Evolutionary conservation across 495 filamentous ascomycete species (phyloP).

Genomic region (Talaromyces borbonicus): DNA sequence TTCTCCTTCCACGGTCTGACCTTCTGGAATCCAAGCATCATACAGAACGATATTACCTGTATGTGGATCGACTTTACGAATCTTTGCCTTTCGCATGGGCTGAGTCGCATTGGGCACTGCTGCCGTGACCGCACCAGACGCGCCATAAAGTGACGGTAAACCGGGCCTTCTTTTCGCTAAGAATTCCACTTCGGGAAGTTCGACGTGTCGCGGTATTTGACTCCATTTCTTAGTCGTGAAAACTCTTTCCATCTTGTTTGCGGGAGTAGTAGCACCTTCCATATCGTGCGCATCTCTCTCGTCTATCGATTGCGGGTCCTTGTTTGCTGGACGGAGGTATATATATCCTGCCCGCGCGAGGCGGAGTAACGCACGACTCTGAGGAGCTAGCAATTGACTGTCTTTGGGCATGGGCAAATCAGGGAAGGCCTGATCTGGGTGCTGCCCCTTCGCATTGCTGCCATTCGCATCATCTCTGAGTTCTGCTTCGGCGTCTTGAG

Average conservation of each 20-base stretch:
- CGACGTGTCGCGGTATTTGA: slow-evolving; percentile 63
- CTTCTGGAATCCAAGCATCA: slow-evolving; percentile 71
- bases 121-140: slow-evolving; percentile 33
- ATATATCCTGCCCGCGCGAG: slow-evolving; percentile 66
- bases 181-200: slow-evolving; percentile 67
- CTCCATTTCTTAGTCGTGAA: slow-evolving; percentile 73
- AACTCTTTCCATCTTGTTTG: slow-evolving; percentile 36
- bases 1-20: slow-evolving; percentile 73
- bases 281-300: slow-evolving; percentile 42
- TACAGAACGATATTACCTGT: slow-evolving; percentile 68
- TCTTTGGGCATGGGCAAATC: slow-evolving; percentile 78
- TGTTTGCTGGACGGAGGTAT: slow-evolving; percentile 41
- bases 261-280: slow-evolving; percentile 27
- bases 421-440: slow-evolving; percentile 27
- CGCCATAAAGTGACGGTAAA: slow-evolving; percentile 45
- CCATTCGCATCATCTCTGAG: slow-evolving; percentile 41
- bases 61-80: slow-evolving; percentile 63
- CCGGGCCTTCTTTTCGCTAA: slow-evolving; percentile 81
- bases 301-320: slow-evolving; percentile 33
- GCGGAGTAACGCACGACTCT: slow-evolving; percentile 75
- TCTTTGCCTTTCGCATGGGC: slow-evolving; percentile 62
- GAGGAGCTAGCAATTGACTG: slow-evolving; percentile 63
- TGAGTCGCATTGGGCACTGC: slow-evolving; percentile 29
- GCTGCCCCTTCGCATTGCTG: not conserved
- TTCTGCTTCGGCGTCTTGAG: slow-evolving; percentile 44